phyloP scores from a whole-genome alignment of 2,329 filamentous ascomycete species.

The Arthrobotrys conoides region DNA sequence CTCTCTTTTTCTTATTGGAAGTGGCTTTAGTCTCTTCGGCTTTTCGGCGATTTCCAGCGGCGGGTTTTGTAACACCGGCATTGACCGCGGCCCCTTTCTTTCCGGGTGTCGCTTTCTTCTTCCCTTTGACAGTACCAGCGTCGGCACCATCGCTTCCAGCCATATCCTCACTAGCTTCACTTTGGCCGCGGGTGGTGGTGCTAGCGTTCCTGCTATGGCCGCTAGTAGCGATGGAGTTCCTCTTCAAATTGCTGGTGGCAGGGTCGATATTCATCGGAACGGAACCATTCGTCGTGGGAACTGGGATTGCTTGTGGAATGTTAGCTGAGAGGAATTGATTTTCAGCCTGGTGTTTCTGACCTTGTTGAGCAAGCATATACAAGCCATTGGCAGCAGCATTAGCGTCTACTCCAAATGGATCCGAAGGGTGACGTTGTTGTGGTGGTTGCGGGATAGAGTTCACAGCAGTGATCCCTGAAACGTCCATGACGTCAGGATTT shows the following conservation, averaged over 20 bases:
- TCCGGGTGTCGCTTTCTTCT: slow-evolving; percentile 38
- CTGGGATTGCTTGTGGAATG: slow-evolving; percentile 43
- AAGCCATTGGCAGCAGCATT: slow-evolving; percentile 96
- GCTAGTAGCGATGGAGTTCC: slow-evolving; percentile 51
- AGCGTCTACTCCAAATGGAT: slow-evolving; percentile 85
- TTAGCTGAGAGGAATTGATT: slow-evolving; percentile 65
- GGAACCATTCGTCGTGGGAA: slow-evolving; percentile 34
- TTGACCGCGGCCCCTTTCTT: slow-evolving; percentile 52
- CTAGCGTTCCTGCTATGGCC: slow-evolving; percentile 57
- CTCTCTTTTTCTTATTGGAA: slow-evolving; percentile 43
- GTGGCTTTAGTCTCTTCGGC: slow-evolving; percentile 40
- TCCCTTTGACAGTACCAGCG: slow-evolving; percentile 17
- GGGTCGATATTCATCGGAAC: slow-evolving; percentile 56
- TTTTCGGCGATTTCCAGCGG: slow-evolving; percentile 49
- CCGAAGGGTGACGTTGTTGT: slow-evolving; percentile 69
- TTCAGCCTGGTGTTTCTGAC: slow-evolving; percentile 72
- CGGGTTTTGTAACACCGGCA: slow-evolving; percentile 38
- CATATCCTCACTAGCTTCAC: slow-evolving; percentile 55
- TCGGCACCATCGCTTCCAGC: slow-evolving; percentile 52
- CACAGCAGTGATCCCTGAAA: slow-evolving; percentile 66
- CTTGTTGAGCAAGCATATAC: slow-evolving; percentile 86
- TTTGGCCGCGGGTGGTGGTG: slow-evolving; percentile 53
- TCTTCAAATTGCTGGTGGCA: slow-evolving; percentile 37
- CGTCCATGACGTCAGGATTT: slow-evolving; percentile 63
- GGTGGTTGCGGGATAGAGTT: slow-evolving; percentile 62